phyloP scores from a whole-genome alignment of 495 filamentous ascomycete species.

The Daldinia concentrica region DNA sequence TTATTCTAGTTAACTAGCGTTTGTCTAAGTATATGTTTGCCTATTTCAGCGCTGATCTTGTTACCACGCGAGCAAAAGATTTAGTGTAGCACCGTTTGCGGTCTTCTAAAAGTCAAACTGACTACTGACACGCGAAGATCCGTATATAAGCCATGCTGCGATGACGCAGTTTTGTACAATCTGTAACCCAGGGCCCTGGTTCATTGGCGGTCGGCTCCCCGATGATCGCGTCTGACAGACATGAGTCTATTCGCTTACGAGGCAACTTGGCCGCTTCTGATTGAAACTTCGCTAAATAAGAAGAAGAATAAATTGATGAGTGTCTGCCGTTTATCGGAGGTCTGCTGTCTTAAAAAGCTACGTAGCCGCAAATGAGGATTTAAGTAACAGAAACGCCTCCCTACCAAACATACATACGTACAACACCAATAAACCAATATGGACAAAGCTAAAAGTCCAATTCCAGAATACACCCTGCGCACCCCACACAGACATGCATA shows the following conservation, averaged over 20 bases:
- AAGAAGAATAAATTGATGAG: conserved; percentile 18
- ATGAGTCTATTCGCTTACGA: conserved; percentile 32
- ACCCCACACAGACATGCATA: conserved; percentile 48
- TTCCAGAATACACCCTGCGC: conserved; percentile 39
- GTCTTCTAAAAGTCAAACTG: conserved; percentile 8
- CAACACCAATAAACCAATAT: conserved; percentile 1
- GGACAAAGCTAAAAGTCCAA: conserved; percentile 24
- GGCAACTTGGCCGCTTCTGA: conserved; percentile 26
- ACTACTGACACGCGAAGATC: conserved; percentile 2
- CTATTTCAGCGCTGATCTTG: not conserved
- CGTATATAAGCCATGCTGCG: conserved; percentile 21
- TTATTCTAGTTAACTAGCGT: not conserved
- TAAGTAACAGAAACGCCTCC: conserved; percentile 37
- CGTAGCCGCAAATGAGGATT: conserved; percentile 36
- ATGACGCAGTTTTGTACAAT: conserved; percentile 26
- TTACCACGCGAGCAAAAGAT: not conserved
- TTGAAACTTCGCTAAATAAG: conserved; percentile 14
- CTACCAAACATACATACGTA: not conserved
- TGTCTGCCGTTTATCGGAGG: conserved; percentile 39
- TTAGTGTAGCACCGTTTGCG: conserved; percentile 5
- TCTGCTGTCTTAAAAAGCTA: conserved; percentile 19
- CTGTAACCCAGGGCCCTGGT: conserved; percentile 37
- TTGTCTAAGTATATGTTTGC: not conserved
- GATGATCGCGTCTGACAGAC: conserved; percentile 18
- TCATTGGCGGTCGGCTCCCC: conserved; percentile 34